These are phyloP conservation scores for Neolentinus lepideus DNA, from an alignment of 1,284 basidiomycete genomes.

Conservation along the genomic window DNA sequence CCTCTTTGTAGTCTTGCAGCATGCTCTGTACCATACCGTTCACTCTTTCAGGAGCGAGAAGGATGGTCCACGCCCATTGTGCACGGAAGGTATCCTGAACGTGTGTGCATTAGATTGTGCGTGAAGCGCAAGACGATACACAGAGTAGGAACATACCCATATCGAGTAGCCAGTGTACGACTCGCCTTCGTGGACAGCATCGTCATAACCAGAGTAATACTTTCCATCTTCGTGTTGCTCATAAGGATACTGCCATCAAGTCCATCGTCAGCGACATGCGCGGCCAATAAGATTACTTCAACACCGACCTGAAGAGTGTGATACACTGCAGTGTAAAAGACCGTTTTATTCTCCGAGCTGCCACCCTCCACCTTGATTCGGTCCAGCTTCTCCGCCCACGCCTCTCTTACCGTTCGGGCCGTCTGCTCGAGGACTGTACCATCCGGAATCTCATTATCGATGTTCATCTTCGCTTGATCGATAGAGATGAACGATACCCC, in stretches of 20 bases:
- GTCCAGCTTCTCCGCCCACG: slow-evolving; percentile 71
- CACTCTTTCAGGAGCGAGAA: slow-evolving; percentile 70
- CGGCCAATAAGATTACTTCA: slow-evolving; percentile 5
- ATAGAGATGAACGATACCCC: slow-evolving; percentile 77
- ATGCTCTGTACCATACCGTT: slow-evolving; percentile 75
- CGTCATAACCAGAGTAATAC: slow-evolving; percentile 78
- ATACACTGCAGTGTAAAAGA: slow-evolving; percentile 65
- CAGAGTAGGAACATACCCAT: slow-evolving; percentile 44
- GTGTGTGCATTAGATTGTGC: not conserved
- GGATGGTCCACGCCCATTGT: slow-evolving; percentile 71
- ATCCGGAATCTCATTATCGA: slow-evolving; percentile 60
- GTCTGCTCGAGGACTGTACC: slow-evolving; percentile 56
- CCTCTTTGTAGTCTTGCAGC: slow-evolving; percentile 72
- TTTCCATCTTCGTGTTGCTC: slow-evolving; percentile 63
- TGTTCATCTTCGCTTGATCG: slow-evolving; percentile 62
- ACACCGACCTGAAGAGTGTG: slow-evolving; percentile 57
- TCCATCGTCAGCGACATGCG: slow-evolving; percentile 7
- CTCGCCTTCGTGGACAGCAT: slow-evolving; percentile 49
- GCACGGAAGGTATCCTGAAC: slow-evolving; percentile 72
- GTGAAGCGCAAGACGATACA: not conserved
- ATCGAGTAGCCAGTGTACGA: slow-evolving; percentile 83
- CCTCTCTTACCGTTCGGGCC: slow-evolving; percentile 43
- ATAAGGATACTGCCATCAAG: slow-evolving; percentile 60
- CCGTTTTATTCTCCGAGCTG: slow-evolving; percentile 39
- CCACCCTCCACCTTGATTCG: slow-evolving; percentile 50